Evolutionary conservation across 1,284 basidiomycete genomes (phyloP).

Genomic region (Cutaneotrichosporon cavernicola): DNA sequence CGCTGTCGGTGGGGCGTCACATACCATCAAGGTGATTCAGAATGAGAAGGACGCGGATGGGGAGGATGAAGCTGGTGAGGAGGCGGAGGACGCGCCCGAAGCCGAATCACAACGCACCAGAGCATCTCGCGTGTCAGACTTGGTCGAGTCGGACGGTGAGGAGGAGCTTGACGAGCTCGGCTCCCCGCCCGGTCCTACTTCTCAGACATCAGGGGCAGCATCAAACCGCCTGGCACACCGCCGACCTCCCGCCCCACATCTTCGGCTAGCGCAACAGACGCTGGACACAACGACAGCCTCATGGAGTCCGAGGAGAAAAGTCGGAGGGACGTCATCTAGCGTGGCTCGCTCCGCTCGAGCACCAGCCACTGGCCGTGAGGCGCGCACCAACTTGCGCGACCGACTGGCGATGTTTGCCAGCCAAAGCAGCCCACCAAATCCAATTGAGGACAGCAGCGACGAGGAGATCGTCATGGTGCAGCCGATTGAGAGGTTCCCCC

Average conservation of each 20-base stretch:
- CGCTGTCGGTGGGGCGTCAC: conserved; percentile 56
- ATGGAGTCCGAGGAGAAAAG: conserved; percentile 30
- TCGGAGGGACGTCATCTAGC: conserved; percentile 15
- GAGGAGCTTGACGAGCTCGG: conserved; percentile 6
- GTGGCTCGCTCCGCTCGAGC: conserved; percentile 6
- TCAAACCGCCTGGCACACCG: neutral
- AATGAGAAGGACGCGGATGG: conserved; percentile 19
- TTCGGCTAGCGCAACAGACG: conserved; percentile 19
- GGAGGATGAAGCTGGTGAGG: conserved; percentile 16
- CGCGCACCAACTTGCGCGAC: conserved; percentile 54
- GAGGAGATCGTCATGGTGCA: conserved; percentile 35
- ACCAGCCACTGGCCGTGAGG: conserved; percentile 26
- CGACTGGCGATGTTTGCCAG: conserved; percentile 61
- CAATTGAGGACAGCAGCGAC: neutral
- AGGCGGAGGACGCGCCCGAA: conserved; percentile 10
- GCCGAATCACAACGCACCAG: conserved; percentile 1
- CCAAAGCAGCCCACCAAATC: conserved; percentile 12
- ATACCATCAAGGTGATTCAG: conserved; percentile 31
- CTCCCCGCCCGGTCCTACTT: neutral
- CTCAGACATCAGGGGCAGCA: neutral
- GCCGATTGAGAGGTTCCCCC: neutral
- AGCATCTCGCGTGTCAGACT: neutral
- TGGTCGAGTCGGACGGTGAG: conserved; percentile 18
- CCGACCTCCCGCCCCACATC: conserved; percentile 3
- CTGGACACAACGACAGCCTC: conserved; percentile 32